Percentiles rank a stretch among this genome's conserved stretches.
Evolutionary conservation across 2,329 filamentous ascomycete species (phyloP).

Genomic region (Neofusicoccum laricinum): DNA sequence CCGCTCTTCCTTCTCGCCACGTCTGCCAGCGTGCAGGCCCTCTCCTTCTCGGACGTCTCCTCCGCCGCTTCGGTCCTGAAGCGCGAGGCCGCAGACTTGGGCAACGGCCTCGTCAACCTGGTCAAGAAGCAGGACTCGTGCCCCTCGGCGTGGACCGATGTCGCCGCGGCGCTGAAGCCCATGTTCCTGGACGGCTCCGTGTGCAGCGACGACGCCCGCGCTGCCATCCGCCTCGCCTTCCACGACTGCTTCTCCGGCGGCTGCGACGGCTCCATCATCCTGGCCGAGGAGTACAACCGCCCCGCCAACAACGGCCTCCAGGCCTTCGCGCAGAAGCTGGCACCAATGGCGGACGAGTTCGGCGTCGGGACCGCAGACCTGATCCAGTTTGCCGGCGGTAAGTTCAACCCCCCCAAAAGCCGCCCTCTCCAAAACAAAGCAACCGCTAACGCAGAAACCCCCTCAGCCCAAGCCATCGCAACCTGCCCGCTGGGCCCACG

Average conservation of each 20-base stretch:
- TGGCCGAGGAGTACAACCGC: conserved; percentile 36
- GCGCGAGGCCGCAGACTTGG: background rate
- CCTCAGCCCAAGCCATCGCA: conserved; percentile 45
- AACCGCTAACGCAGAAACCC: background rate
- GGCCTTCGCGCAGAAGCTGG: conserved; percentile 38
- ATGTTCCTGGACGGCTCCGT: conserved; percentile 21
- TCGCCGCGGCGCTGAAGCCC: conserved; percentile 23
- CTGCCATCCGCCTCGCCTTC: conserved; percentile 30
- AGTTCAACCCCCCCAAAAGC: conserved; percentile 14
- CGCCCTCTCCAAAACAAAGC: no score
- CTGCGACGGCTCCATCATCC: conserved; percentile 42
- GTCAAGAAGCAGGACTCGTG: conserved; percentile 19
- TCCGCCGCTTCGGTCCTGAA: conserved; percentile 10
- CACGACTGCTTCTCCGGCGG: conserved; percentile 36
- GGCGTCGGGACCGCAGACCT: conserved; percentile 54
- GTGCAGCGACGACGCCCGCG: conserved; percentile 29
- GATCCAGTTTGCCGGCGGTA: conserved; percentile 47
- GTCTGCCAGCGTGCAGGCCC: background rate
- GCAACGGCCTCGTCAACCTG: background rate
- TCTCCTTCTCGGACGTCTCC: conserved; percentile 11
- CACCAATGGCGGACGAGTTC: conserved; percentile 40
- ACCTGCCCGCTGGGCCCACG: conserved; percentile 53
- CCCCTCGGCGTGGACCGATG: conserved; percentile 25
- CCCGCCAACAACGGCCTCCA: conserved; percentile 47
- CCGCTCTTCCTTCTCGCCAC: background rate